Percentiles rank a stretch among this genome's conserved stretches.
Conservation (phyloP, 2,329 filamentous ascomycete species). For the Herpotrichia juniperi region DNA sequence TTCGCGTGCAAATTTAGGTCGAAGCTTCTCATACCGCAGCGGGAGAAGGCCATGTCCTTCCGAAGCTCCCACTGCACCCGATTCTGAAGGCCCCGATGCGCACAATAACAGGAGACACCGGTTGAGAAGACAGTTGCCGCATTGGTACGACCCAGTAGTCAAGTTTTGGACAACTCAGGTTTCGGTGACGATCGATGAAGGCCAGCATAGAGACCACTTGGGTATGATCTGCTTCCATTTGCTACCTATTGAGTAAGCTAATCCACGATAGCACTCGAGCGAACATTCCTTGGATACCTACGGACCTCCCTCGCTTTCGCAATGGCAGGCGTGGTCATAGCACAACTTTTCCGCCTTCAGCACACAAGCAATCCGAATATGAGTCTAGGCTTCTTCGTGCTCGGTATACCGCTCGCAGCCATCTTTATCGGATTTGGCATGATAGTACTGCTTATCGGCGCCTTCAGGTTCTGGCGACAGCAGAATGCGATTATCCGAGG, state of each 20-base stretch:
- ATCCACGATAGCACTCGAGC: slow-evolving; percentile 65
- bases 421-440: slow-evolving; percentile 58
- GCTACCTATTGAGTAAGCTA: background rate
- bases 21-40: background rate
- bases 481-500: slow-evolving; percentile 65
- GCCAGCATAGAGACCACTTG: slow-evolving; percentile 61
- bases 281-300: slow-evolving; percentile 76
- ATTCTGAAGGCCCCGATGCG: slow-evolving; percentile 14
- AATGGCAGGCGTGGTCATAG: slow-evolving; percentile 68
- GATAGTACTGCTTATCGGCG: slow-evolving; percentile 59
- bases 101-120: slow-evolving; percentile 12
- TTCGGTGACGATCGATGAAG: slow-evolving; percentile 57
- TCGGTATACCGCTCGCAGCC: slow-evolving; percentile 65
- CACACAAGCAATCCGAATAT: slow-evolving; percentile 51
- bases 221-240: slow-evolving; percentile 47
- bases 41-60: slow-evolving; percentile 8
- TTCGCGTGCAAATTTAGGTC: slow-evolving; percentile 4
- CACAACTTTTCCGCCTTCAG: slow-evolving; percentile 71
- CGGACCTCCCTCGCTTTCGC: slow-evolving; percentile 73
- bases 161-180: slow-evolving; percentile 59
- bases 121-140: slow-evolving; percentile 21
- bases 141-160: slow-evolving; percentile 46
- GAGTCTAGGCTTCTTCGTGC: slow-evolving; percentile 63
- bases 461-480: slow-evolving; percentile 65
- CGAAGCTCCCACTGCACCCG: slow-evolving; percentile 16